Base-by-base conservation (phyloP, 2,329 filamentous ascomycete genomes). In the Penicillium brasilianum region DNA sequence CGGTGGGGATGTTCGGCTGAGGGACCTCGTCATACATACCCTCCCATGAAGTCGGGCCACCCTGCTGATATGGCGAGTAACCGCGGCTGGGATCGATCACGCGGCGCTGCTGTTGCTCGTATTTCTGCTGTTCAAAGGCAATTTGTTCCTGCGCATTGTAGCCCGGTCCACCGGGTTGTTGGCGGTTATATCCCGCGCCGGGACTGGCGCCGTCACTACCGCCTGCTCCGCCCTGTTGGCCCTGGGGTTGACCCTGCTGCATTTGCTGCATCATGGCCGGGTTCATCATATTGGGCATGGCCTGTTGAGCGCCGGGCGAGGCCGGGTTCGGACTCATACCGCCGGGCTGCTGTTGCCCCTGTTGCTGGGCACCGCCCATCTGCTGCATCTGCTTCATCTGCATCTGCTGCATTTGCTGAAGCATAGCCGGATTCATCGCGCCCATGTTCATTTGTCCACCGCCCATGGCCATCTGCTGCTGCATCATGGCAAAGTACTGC, bases 21-120 rank as follows among this genome's bases (percentile, higher is more conserved):
- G 93, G 93, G 1, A 93, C 91, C 75, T 97, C 94, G 74, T 98
- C 94, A 76, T 97, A 98, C 93, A 97, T 97, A 72, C 94, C 94
- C 76, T 98, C 94, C 93, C 93, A 97, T 43, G 90, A 93, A 25
- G 91, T 92, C n/a, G 90, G 90, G 16, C 87, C 88, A 48, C 87
- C 87, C 59, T 84, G 71, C 76, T 83, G 75, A 63, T 81, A 79
- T 41, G 78, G 74, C 58, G 77, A 72, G 71, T 78, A 77, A 18
- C 67, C 73, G 13, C 77, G 76, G 56, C 73, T 75, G 52, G 52
- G 28, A 20, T 78, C 77, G 49, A 78, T 82, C 77, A 76, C 78
- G 58, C 84, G 85, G 63, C 84, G 83, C 65, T 88, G 83, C 73
- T 88, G 90, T 64, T 89, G 87, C 70, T 91, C 88, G 74, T 91